Evolutionary conservation across 805 yeast genomes (phyloP), one percentile per base, ranked within the genome.

Genomic region (Suhomyces canberraensis): DNA sequence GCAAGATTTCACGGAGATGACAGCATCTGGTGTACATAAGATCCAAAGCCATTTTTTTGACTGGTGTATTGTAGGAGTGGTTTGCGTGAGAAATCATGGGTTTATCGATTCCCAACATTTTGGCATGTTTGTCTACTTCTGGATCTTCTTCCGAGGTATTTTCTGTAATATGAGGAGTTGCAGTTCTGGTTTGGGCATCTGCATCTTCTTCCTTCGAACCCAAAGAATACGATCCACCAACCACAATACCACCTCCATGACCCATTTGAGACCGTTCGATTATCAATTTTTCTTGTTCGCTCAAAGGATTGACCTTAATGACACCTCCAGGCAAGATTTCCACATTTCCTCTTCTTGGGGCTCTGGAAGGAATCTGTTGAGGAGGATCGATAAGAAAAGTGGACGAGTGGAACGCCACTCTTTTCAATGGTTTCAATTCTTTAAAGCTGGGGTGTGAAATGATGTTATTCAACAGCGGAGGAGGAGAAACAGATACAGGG

Each of bases 11-110:
- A 37, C 97, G 70, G 40, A 90, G 66, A 58, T 90, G 97, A 56
- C 97, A 90, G 58, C 97, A 91, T 46, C 97, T 69, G 1, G 96
- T 87, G 60, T 90, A 90, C 52, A 91, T 70, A 31, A 79, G 73
- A 49, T 87, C 96, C 36, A 84, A 73, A 1, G 73, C 72, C 73
- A 68, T 68, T 37, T 66, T 67, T 42, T 65, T 52, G 9, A 64
- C 58, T 1, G 72, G 72, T 1, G 48, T 54, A 11, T 58, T 47
- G 44, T 64, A 66, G 4, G 47, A 46, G 15, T 42, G 37, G 11
- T 38, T 35, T 17, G 44, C 42, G 33, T 35, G 39, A 14, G 41
- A 29, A 5, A 53, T 39, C 59, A 61, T 55, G 13, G 67, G 69
- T 40, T 61, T 64, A 26, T 62, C 69, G 11, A 62, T 61, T 1